Percentiles rank a stretch among this genome's conserved stretches.
Evolutionary conservation across 1,139 yeast species (phyloP).

Genomic region (Pichia sp.): DNA sequence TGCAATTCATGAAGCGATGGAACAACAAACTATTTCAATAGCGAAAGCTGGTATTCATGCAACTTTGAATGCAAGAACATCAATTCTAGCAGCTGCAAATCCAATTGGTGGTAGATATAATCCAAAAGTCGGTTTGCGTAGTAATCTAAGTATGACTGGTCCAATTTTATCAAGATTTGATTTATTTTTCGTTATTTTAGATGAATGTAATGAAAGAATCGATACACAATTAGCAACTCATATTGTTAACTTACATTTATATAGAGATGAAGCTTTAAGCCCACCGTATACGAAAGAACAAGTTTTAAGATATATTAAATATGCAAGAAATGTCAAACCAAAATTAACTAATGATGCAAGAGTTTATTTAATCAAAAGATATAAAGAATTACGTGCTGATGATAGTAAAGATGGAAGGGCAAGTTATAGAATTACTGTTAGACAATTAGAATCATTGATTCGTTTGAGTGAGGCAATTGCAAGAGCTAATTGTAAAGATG

Average conservation of each 20-base stretch:
- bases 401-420: constrained; percentile 92
- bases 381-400: constrained; percentile 81
- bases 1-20: constrained; percentile 99
- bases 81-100: constrained; percentile 95
- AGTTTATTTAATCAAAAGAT: constrained; percentile 67
- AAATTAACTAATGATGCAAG: constrained; percentile 79
- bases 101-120: constrained; percentile 96
- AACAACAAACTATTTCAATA: constrained; percentile 95
- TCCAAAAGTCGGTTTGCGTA: constrained; percentile 73
- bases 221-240: constrained; percentile 90
- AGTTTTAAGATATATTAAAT: constrained; percentile 78
- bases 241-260: constrained; percentile 90
- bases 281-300: constrained; percentile 92
- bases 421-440: constrained; percentile 90
- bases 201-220: constrained; percentile 87
- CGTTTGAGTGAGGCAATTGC: constrained; percentile 96
- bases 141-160: constrained; percentile 95
- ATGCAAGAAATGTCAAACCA: constrained; percentile 93
- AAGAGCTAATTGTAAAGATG: constrained; percentile 90
- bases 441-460: constrained; percentile 93
- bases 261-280: constrained; percentile 80
- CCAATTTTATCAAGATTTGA: constrained; percentile 99
- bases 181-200: constrained; percentile 87
- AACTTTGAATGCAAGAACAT: constrained; percentile 90
- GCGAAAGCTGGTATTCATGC: constrained; percentile 99